Conservation (phyloP, 768 basidiomycete genomes). For the Aureoboletus auriporus region DNA sequence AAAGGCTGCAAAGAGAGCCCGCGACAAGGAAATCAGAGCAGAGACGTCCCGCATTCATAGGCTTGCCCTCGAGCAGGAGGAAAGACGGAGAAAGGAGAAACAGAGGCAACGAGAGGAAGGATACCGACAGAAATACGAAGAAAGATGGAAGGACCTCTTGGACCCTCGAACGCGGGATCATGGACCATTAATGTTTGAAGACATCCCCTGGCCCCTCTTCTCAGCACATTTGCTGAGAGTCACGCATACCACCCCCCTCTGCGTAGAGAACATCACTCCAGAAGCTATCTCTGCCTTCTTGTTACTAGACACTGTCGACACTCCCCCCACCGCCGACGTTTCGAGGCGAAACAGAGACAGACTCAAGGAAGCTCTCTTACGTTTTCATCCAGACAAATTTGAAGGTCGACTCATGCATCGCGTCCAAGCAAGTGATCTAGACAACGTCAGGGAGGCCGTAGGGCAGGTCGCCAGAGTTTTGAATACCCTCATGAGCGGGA, state of each 20-base stretch:
- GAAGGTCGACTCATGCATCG: constrained; percentile 65
- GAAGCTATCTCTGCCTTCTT: constrained; percentile 59
- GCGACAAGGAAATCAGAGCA: constrained; percentile 48
- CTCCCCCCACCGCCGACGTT: constrained; percentile 15
- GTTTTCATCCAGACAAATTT: constrained; percentile 82
- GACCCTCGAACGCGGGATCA: constrained; percentile 23
- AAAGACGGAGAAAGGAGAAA: constrained; percentile 44
- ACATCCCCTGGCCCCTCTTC: constrained; percentile 74
- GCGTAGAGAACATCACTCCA: constrained; percentile 48
- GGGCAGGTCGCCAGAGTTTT: constrained; percentile 61
- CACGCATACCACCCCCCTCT: constrained; percentile 14
- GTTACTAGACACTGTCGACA: constrained; percentile 28
- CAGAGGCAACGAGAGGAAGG: constrained; percentile 41
- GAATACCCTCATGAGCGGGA: constrained; percentile 48
- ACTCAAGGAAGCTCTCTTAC: constrained; percentile 62
- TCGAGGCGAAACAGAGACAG: constrained; percentile 55
- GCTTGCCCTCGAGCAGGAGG: constrained; percentile 49
- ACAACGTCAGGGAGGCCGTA: constrained; percentile 53
- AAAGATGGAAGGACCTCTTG: constrained; percentile 52
- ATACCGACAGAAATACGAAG: constrained; percentile 52
- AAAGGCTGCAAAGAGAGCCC: constrained; percentile 47
- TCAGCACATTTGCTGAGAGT: constrained; percentile 22
- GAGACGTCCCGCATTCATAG: constrained; percentile 52
- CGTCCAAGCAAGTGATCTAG: constrained; percentile 44
- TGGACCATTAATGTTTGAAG: constrained; percentile 41